These are phyloP conservation scores for Myrmaecium sp. DNA, from an alignment of 2,329 filamentous ascomycete species.

Conservation along the genomic window DNA sequence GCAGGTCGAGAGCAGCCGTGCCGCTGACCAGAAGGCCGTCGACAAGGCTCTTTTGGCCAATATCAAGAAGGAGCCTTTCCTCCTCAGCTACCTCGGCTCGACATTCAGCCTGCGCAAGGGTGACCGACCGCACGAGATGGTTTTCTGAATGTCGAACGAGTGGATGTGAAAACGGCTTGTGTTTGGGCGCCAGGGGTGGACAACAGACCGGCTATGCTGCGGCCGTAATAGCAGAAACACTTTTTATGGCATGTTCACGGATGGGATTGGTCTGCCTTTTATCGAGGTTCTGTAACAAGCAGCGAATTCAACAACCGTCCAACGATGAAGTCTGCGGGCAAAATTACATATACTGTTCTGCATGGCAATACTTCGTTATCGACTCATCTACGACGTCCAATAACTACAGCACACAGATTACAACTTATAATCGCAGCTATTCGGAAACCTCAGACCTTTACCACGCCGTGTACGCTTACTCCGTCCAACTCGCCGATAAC, in stretches of 20 bases:
- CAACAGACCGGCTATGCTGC: constrained; percentile 21
- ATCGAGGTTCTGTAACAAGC: constrained; percentile 23
- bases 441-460: too few relatives aligned
- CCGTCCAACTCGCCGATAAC: too few relatives aligned
- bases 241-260: constrained; percentile 17
- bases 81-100: constrained; percentile 82
- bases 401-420: too few relatives aligned
- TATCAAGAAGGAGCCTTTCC: constrained; percentile 97
- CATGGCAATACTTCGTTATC: too few relatives aligned
- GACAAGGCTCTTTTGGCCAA: constrained; percentile 89
- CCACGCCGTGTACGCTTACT: too few relatives aligned
- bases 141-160: constrained; percentile 50
- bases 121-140: constrained; percentile 99
- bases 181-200: constrained; percentile 17
- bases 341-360: too few relatives aligned
- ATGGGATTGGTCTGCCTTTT: constrained; percentile 22
- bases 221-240: constrained; percentile 24
- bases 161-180: constrained; percentile 2
- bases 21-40: constrained; percentile 93
- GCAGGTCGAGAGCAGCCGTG: constrained; percentile 78
- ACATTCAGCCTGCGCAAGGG: constrained; percentile 98
- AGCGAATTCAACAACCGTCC: constrained; percentile 23
- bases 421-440: too few relatives aligned
- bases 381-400: too few relatives aligned
- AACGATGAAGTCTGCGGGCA: constrained; percentile 17